These are phyloP conservation scores for Ramaria sp. DNA, from an alignment of 768 basidiomycete genomes.

Conservation along the genomic window DNA sequence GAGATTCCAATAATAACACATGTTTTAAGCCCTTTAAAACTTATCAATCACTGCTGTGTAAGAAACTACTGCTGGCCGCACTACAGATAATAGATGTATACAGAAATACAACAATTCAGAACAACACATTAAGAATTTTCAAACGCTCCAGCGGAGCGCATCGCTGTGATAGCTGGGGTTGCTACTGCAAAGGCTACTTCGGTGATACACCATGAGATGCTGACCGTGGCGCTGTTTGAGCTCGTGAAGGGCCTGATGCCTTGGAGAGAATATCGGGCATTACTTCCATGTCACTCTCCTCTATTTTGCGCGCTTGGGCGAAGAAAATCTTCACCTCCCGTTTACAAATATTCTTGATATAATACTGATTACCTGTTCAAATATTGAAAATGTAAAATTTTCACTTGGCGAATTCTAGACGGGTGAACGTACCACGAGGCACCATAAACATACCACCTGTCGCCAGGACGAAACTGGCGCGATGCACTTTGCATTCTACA, in stretches of 20 bases:
- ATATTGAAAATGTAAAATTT: not conserved
- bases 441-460: conserved; percentile 84
- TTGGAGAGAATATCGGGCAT: not conserved
- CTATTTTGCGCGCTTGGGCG: conserved; percentile 65
- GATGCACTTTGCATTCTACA: conserved; percentile 75
- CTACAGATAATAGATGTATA: too few species aligned
- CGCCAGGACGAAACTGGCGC: conserved; percentile 65
- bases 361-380: conserved; percentile 72
- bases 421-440: conserved; percentile 57
- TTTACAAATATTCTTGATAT: conserved; percentile 77
- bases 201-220: not conserved
- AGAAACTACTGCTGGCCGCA: too few species aligned
- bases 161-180: too few species aligned
- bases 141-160: too few species aligned
- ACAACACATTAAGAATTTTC: too few species aligned
- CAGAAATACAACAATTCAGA: too few species aligned
- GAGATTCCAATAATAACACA: too few species aligned
- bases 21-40: too few species aligned
- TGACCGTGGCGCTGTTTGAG: not conserved
- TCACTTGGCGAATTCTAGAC: not conserved
- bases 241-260: not conserved
- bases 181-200: not conserved
- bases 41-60: too few species aligned
- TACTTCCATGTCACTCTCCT: conserved; percentile 19
- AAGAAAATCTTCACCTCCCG: conserved; percentile 83